Percentiles rank a stretch among this genome's conserved stretches.
Evolutionary conservation across 306 rosid genomes (phyloP).

Genomic region (Senna siamea): DNA sequence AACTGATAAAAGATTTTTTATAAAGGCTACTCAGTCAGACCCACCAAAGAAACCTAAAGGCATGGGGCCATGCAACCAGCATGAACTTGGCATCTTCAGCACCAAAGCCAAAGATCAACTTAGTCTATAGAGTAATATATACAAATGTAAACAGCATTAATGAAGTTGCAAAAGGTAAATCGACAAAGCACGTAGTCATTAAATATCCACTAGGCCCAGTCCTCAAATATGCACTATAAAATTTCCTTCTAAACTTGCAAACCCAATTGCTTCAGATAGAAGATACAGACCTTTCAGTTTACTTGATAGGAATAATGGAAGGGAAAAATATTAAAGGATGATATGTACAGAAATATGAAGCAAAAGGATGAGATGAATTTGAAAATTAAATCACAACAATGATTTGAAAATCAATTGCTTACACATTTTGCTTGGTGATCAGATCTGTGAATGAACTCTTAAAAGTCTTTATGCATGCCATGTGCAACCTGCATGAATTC

Average conservation of each 20-base stretch:
- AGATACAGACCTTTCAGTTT: conserved; percentile 22
- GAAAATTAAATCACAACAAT: not conserved
- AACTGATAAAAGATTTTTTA: not conserved
- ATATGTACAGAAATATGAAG: conserved; percentile 8
- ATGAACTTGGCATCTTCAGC: conserved; percentile 19
- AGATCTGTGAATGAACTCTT: conserved; percentile 15
- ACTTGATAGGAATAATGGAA: conserved; percentile 27
- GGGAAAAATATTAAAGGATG: conserved; percentile 21
- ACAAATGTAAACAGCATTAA: not conserved
- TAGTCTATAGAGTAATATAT: not conserved
- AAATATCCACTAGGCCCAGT: conserved; percentile 24
- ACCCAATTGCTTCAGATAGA: conserved; percentile 29
- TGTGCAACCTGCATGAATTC: not conserved
- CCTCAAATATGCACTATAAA: conserved; percentile 4
- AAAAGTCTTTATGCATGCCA: conserved; percentile 12
- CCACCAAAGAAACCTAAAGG: not conserved
- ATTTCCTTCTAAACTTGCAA: conserved; percentile 1
- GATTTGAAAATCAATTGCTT: conserved; percentile 6
- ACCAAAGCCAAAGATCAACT: conserved; percentile 14
- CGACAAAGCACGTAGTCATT: not conserved
- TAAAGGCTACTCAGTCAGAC: not conserved
- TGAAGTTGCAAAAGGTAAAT: not conserved
- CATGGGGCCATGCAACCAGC: conserved; percentile 10
- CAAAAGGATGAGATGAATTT: not conserved
- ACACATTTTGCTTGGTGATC: conserved; percentile 14